Evolutionary conservation across 2,329 filamentous ascomycete species (phyloP), one percentile per base, ranked within the genome.

Genomic region (Colletotrichum sp.): DNA sequence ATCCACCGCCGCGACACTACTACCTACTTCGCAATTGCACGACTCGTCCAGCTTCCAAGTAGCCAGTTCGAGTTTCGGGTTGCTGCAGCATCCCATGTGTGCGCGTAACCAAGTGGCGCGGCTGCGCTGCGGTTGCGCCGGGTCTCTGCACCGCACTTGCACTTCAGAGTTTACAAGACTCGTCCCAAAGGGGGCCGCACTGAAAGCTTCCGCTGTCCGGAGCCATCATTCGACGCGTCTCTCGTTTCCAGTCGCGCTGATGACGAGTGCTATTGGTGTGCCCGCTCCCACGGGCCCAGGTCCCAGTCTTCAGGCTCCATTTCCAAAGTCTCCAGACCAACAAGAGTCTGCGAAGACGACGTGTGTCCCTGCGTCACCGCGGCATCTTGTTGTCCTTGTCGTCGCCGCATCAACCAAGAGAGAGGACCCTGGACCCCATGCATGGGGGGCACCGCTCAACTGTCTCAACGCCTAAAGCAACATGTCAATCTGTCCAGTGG

Each of bases 381-480:
- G 63, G 39, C 30, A 62, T 57, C 55, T 73, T 68, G 67, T 75
- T 73, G 73, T 72, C 64, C 55, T 55, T 26, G 10, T 64, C 63
- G 70, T 75, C 73, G 69, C 73, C 70, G 70, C 69, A 75, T 73
- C 73, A 75, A 75, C 73, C 59, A 65, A 52, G 57, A 15, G 44
- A 48, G 34, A 68, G 48, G 70, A 73, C 73, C 70, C 73, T 52
- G 70, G 69, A 65, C 12, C 62, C 8, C 8, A 22, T 24, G 70
- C 73, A 75, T 72, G 63, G 69, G 72, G 30, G 48, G 36, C 22
- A 55, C 44, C 44, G 69, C 55, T 73, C 59, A 67, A 68, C 39
- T 75, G 64, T 73, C 73, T 75, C 73, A 68, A 68, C 48, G 22
- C 57, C 64, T 64, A 73, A 75, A 67, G 63, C 63, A 73, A 75